These are phyloP conservation scores for thale cress (Arabidopsis thaliana) DNA, from an alignment of 345 rosid genomes.

Conservation along the genomic window TAIR10.1 NC_003071.7:15854001-15854500, in stretches of 20 bases:
- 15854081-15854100: slow-evolving; percentile 20
- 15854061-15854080: slow-evolving; percentile 16
- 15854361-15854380: slow-evolving; percentile 75
- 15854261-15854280: slow-evolving; percentile 38
- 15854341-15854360: slow-evolving; percentile 60
- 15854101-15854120: slow-evolving; percentile 15
- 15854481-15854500: slow-evolving; percentile 55
- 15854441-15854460: slow-evolving; percentile 54
- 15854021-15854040: background rate
- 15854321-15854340: slow-evolving; percentile 58
- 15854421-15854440: slow-evolving; percentile 68
- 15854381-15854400: slow-evolving; percentile 87
- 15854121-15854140: slow-evolving; percentile 69
- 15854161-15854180: slow-evolving; percentile 88
- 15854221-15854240: slow-evolving; percentile 6
- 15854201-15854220: slow-evolving; percentile 58
- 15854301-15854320: slow-evolving; percentile 53
- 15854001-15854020: background rate
- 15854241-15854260: slow-evolving; percentile 26
- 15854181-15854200: slow-evolving; percentile 53
- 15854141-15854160: slow-evolving; percentile 94
- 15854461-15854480: slow-evolving; percentile 60
- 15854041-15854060: background rate
- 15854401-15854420: slow-evolving; percentile 77
- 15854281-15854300: slow-evolving; percentile 57